Percentiles rank a stretch among this genome's conserved stretches.
Conservation (phyloP, 306 rosid genomes). For the Aeschynomene evenia region DNA sequence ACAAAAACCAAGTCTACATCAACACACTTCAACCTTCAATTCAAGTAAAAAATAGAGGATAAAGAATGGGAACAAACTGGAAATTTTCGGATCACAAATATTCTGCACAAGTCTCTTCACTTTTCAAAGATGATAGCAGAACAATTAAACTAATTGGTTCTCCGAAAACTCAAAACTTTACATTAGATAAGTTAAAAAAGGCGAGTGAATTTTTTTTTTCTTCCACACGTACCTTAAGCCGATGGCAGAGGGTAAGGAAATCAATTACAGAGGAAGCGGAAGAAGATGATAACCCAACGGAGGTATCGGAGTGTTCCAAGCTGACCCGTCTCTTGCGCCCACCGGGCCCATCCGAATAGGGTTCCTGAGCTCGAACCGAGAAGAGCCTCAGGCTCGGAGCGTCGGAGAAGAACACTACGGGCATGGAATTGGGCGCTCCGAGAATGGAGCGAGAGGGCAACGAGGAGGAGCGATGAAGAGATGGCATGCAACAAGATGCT, state of each 20-base stretch:
- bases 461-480: conserved; percentile 35
- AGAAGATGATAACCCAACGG: conserved; percentile 34
- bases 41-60: background rate
- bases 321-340: conserved; percentile 31
- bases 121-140: background rate
- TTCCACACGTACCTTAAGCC: conserved; percentile 61
- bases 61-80: background rate
- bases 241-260: conserved; percentile 83
- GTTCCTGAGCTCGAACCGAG: conserved; percentile 53
- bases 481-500: conserved; percentile 38
- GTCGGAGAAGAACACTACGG: conserved; percentile 29
- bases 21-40: background rate
- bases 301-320: conserved; percentile 33
- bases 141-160: background rate
- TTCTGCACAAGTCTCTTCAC: background rate
- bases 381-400: conserved; percentile 37
- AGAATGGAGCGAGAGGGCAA: conserved; percentile 32
- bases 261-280: conserved; percentile 59
- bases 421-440: conserved; percentile 19
- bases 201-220: background rate
- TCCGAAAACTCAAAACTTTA: background rate
- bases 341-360: conserved; percentile 41
- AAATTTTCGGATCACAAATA: background rate
- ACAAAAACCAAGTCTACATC: background rate
- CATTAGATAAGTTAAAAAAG: background rate